Conservation (phyloP, 2,329 filamentous ascomycete species). For the Stylonectria norvegica region DNA sequence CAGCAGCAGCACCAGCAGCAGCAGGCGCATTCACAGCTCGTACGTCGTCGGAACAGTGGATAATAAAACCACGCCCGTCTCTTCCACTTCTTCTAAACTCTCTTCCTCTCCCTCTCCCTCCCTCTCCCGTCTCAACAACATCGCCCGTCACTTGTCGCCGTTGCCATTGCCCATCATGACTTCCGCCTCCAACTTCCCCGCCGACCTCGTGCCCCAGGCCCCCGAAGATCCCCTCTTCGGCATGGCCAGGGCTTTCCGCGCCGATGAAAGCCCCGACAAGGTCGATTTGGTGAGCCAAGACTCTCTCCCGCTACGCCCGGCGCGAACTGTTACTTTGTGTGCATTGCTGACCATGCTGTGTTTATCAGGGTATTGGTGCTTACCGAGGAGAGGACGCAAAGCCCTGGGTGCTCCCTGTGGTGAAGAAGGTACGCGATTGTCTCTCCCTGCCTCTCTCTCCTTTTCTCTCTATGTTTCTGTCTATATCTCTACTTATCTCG, state of each 20-base stretch:
- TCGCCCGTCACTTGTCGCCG: conserved; percentile 71
- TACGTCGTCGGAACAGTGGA: too few species aligned
- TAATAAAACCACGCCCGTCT: conserved; percentile 28
- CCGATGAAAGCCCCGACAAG: conserved; percentile 74
- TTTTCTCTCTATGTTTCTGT: conserved; percentile 4
- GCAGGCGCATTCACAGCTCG: conserved; percentile 15
- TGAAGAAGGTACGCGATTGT: conserved; percentile 71
- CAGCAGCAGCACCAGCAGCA: not conserved
- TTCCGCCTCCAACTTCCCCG: conserved; percentile 64
- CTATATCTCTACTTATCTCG: conserved; percentile 10
- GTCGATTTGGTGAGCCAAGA: conserved; percentile 86
- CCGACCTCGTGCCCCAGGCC: conserved; percentile 77
- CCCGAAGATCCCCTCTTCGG: conserved; percentile 95
- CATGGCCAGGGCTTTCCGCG: conserved; percentile 81
- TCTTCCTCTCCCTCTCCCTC: conserved; percentile 47
- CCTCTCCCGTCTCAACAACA: conserved; percentile 55
- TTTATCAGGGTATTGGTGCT: conserved; percentile 69
- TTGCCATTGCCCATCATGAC: conserved; percentile 49
- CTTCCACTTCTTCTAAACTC: too few species aligned
- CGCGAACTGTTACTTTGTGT: conserved; percentile 1
- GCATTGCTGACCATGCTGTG: conserved; percentile 8
- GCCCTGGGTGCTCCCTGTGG: conserved; percentile 94
- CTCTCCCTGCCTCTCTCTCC: conserved; percentile 3
- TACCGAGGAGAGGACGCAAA: conserved; percentile 95
- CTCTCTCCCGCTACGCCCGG: not conserved